Base-by-base conservation (phyloP, 139 green algal species). In the Haematococcus lacustris region DNA sequence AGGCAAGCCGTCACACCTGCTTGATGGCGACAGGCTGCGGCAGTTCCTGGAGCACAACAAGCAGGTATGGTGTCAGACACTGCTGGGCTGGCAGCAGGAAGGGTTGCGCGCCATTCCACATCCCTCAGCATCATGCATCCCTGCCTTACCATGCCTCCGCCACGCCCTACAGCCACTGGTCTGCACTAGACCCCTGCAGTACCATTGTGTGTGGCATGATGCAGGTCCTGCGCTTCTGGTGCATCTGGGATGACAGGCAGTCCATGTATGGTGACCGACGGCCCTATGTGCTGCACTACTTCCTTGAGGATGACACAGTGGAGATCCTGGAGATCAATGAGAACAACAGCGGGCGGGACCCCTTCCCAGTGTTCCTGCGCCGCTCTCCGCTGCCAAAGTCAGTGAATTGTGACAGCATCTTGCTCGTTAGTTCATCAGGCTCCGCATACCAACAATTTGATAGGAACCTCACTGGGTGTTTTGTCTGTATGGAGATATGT, bases 211-310 rank as follows among this genome's bases (percentile, higher is more conserved):
- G n/a, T n/a, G n/a, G n/a, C n/a, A n/a, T n/a, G n/a, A n/a, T 51
- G 9, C 64, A 70, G 64, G 67, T 72, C 57, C 78, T 89, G 74
- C 78, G 83, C 37, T 89, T 86, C 71, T 89, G 74, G 67, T 88
- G 81, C 73, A 75, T 97, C 4, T 97, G 91, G 91, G 92, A 98
- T 61, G 90, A 97, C 79, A 71, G 86, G 6, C 68, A 79, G 38
- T 68, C 35, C 68, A 80, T 95, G 75, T 95, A 91, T 76, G 92
- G 92, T 30, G 89, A 96, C 73, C 77, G 89, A n/a, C 78, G 88
- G 9, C 86, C 86, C 35, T 97, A 94, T 76, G 82, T 93, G 62
- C 77, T 98, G 71, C 91, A 96, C 79, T 97, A 93, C 81, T 97
- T 91, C 75, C 82, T 98, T 41, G 89, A 94, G 75, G 92, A 97